These are phyloP conservation scores for Cadophora gregata DNA, from an alignment of 2,329 filamentous ascomycete species.

Conservation along the genomic window DNA sequence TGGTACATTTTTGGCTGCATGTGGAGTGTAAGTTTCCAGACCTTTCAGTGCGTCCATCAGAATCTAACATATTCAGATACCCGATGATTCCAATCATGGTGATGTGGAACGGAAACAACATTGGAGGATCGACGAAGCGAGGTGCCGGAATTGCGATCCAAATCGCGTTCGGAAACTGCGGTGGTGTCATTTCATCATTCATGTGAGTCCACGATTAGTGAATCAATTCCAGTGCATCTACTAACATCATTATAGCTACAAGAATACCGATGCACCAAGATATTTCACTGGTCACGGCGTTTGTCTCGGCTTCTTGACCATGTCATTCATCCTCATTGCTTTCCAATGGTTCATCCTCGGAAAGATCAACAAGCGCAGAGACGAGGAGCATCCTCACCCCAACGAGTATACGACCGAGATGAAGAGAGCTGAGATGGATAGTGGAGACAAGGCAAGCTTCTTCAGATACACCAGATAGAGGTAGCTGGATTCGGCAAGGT, in stretches of 20 bases:
- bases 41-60: background rate
- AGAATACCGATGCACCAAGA: constrained; percentile 16
- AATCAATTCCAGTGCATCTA: background rate
- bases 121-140: constrained; percentile 61
- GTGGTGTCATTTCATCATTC: constrained; percentile 22
- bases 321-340: constrained; percentile 17
- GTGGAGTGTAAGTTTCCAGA: constrained; percentile 51
- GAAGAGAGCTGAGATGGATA: constrained; percentile 22
- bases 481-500: background rate
- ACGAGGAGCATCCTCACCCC: constrained; percentile 17
- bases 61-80: constrained; percentile 45
- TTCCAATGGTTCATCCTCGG: constrained; percentile 13
- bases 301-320: constrained; percentile 15
- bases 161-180: constrained; percentile 64
- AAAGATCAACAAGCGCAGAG: constrained; percentile 19
- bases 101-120: constrained; percentile 50
- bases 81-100: constrained; percentile 56
- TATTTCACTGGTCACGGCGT: constrained; percentile 20
- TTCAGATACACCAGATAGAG: constrained; percentile 22
- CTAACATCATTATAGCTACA: constrained; percentile 8
- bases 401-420: constrained; percentile 15
- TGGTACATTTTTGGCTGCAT: constrained; percentile 52
- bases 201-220: background rate
- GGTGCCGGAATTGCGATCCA: constrained; percentile 69
- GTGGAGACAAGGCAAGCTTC: constrained; percentile 22